Base-by-base conservation (phyloP, 768 basidiomycete species). In the Boletus huronensis region DNA sequence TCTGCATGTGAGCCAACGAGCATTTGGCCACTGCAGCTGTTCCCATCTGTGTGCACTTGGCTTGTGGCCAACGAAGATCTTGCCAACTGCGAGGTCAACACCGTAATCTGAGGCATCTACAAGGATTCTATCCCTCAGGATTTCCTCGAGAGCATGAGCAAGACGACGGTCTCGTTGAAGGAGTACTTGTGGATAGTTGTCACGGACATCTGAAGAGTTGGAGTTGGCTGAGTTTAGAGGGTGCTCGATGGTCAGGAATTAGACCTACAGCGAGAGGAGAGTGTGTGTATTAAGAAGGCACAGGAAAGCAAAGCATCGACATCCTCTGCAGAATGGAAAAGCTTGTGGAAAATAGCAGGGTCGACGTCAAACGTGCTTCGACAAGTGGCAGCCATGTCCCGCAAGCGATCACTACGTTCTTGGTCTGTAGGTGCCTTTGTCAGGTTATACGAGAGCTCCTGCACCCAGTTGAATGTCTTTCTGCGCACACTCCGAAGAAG, bases 111-210 rank as follows among this genome's bases (percentile, higher is more conserved):
- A 43, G 0, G 16, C 11, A 19, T 55, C 50, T 0, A 38, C 17
- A 0, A 48, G 31, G 13, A 54, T 58, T 3, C 13, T 25, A 31
- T 39, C 19, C 2, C 32, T 29, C 28, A 60, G 8, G 2, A 52
- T 14, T 0, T 39, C 29, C 43, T 70, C 63, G 13, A 72, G 14
- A 3, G 44, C 29, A 14, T 56, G 45, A 6, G 67, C 55, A 6
- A 71, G 41, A 35, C 64, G 62, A 19, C 54, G 19, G 34, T 73
- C 63, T 5, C 68, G 60, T 17, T 58, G 43, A 19, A 63, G 42
- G 19, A 63, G 47, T 1, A 51, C 32, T 7, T 9, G 47, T 5
- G 35, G 55, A 32, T 17, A 23, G 0, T 7, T 0, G 21, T 6
- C 13, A 16, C 2, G 1, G 2, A 16, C 2, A 2, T 0, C 40